These are phyloP conservation scores for Fusarium graminum DNA, from an alignment of 2,329 filamentous ascomycete genomes.

Conservation along the genomic window DNA sequence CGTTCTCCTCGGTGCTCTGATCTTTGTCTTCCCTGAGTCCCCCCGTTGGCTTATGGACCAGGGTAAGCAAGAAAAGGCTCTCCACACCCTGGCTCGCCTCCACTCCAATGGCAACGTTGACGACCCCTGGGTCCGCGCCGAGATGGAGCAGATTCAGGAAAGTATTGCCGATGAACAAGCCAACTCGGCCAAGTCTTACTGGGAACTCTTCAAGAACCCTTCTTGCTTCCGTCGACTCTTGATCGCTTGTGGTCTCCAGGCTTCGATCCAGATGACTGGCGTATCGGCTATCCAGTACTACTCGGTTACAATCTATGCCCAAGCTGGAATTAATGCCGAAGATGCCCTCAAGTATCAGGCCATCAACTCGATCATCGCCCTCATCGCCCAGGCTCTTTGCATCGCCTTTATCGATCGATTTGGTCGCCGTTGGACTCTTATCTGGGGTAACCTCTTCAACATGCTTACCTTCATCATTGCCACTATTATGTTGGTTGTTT, in stretches of 20 bases:
- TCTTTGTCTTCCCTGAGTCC: slow-evolving; percentile 42
- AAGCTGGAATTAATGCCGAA: slow-evolving; percentile 75
- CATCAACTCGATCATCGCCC: slow-evolving; percentile 78
- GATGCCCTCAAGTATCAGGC: slow-evolving; percentile 81
- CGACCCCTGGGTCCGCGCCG: slow-evolving; percentile 78
- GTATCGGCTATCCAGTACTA: slow-evolving; percentile 82
- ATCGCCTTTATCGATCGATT: slow-evolving; percentile 77
- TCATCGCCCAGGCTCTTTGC: slow-evolving; percentile 76
- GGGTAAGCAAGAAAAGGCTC: slow-evolving; percentile 72
- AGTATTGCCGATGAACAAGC: slow-evolving; percentile 75
- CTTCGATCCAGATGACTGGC: slow-evolving; percentile 81
- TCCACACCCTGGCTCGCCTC: slow-evolving; percentile 75
- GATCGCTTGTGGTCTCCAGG: slow-evolving; percentile 77
- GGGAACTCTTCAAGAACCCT: slow-evolving; percentile 72
- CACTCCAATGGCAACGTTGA: slow-evolving; percentile 76
- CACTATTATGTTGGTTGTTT: slow-evolving; percentile 64
- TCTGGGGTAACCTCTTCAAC: slow-evolving; percentile 78
- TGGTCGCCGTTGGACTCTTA: slow-evolving; percentile 79
- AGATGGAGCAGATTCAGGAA: slow-evolving; percentile 78
- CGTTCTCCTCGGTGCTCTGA: slow-evolving; percentile 34
- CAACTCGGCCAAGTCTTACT: slow-evolving; percentile 76
- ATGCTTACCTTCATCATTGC: slow-evolving; percentile 79
- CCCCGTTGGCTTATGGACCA: slow-evolving; percentile 72
- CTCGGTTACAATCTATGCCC: slow-evolving; percentile 73
- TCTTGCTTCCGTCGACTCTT: slow-evolving; percentile 79